Evolutionary conservation across 768 basidiomycete genomes (phyloP), one percentile per base, ranked within the genome.

Genomic region (Trametes punicea): DNA sequence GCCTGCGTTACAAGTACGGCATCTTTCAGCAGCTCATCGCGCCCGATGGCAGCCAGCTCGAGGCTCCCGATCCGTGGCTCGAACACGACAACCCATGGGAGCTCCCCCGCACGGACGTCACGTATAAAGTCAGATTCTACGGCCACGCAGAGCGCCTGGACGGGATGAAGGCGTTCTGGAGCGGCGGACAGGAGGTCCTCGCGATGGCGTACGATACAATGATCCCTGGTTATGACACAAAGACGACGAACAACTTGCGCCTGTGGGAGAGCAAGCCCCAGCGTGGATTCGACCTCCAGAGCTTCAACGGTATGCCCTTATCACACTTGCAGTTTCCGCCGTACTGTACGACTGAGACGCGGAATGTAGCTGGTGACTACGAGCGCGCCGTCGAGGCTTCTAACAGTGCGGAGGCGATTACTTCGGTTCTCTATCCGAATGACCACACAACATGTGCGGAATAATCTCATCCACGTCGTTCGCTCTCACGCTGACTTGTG

Each of bases 171-270:
- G 88, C 82, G 2, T 63, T 79, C 15, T 93, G 90, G 90, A 80
- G 83, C 18, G 96, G 95, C 7, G 96, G 96, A 0, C 90, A 95
- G 72, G 93, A 97, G 71, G 93, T 97, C 27, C 69, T 96, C 26
- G 96, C 96, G 0, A 81, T 94, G 40, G 96, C 95, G 0, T 95
- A 96, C 67, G 96, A 98, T 68, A 86, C 92, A 18, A 96, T 96
- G 75, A 90, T 98, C 62, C 94, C 95, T 4, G 88, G 92, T 73
- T 93, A 83, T 67, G 79, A 78, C 23, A 94, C 90, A 38, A 80
- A 78, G 71, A 93, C 86, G 59, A 93, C 91, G 47, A 95, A 96
- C 76, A 98, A 97, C 72, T 74, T 98, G 63, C 77, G 89, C 59
- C 77, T 84, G 51, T 91, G 85, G 91, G 91, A 88, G 75, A 86